These are phyloP conservation scores for Hypoxylon subgilvum DNA, from an alignment of 495 filamentous ascomycete genomes.

Conservation along the genomic window DNA sequence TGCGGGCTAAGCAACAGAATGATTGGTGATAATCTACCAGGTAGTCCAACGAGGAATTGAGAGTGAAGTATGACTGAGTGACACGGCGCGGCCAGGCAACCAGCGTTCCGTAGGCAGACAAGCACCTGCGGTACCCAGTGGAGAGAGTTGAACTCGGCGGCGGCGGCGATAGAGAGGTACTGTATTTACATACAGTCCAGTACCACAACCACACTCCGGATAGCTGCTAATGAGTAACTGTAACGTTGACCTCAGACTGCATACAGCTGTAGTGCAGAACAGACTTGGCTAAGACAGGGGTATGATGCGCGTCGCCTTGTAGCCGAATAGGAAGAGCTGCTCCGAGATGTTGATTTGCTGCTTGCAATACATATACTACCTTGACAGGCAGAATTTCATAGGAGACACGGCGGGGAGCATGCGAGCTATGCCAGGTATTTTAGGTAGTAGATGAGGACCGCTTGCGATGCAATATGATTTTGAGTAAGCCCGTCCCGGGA, in stretches of 20 bases:
- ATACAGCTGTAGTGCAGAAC: constrained; percentile 22
- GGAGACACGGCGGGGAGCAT: no score
- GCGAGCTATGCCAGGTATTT: no score
- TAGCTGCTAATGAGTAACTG: constrained; percentile 33
- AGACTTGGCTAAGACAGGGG: constrained; percentile 30
- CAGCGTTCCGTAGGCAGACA: constrained; percentile 4
- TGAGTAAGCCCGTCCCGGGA: no score
- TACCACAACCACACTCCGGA: constrained; percentile 17
- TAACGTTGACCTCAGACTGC: constrained; percentile 44
- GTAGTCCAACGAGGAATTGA: no score
- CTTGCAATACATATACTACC: no score
- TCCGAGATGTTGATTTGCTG: constrained; percentile 8
- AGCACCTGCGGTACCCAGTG: not conserved
- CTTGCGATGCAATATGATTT: no score
- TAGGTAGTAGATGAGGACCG: no score
- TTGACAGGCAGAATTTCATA: no score
- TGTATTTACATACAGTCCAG: no score
- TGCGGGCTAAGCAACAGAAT: no score
- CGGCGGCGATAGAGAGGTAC: constrained; percentile 16
- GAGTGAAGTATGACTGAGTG: not conserved
- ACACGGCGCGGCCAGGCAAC: constrained; percentile 15
- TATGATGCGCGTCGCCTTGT: constrained; percentile 38
- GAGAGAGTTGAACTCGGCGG: constrained; percentile 16
- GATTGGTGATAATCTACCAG: no score
- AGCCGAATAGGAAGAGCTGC: constrained; percentile 24